Conservation (phyloP, 2,329 filamentous ascomycete species). For the Xylaria sp. region DNA sequence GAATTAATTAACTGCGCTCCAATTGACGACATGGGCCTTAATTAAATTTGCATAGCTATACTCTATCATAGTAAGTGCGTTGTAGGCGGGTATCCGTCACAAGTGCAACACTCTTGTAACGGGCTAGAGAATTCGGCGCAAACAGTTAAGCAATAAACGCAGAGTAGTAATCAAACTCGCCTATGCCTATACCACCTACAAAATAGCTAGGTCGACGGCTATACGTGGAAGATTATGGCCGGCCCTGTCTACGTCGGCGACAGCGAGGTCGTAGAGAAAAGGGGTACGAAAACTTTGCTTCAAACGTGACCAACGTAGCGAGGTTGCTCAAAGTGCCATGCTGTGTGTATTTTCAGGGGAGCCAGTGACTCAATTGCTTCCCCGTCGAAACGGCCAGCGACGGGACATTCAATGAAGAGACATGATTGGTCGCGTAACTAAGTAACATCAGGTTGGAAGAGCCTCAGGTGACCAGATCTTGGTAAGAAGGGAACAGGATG, state of each 20-base stretch:
- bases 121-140: slow-evolving; percentile 11
- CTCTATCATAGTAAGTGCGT: background rate
- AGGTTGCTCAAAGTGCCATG: background rate
- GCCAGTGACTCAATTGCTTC: slow-evolving; percentile 2
- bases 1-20: slow-evolving; percentile 16
- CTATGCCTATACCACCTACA: background rate
- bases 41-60: slow-evolving; percentile 2
- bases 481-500: slow-evolving; percentile 5
- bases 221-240: slow-evolving; percentile 1
- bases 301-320: slow-evolving; percentile 17
- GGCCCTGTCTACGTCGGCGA: background rate
- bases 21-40: slow-evolving; percentile 2
- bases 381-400: slow-evolving; percentile 4
- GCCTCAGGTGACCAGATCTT: slow-evolving; percentile 30
- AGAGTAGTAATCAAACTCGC: slow-evolving; percentile 8
- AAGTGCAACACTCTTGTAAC: background rate
- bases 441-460: slow-evolving; percentile 18
- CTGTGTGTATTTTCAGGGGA: background rate
- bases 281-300: slow-evolving; percentile 12
- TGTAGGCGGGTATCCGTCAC: background rate
- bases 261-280: background rate
- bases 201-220: background rate
- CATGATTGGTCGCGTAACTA: slow-evolving; percentile 31
- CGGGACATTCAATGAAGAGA: background rate
- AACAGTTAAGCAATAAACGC: background rate